Base-by-base conservation (phyloP, 1,284 basidiomycete species). In the Phellopilus nigrolimitatus region DNA sequence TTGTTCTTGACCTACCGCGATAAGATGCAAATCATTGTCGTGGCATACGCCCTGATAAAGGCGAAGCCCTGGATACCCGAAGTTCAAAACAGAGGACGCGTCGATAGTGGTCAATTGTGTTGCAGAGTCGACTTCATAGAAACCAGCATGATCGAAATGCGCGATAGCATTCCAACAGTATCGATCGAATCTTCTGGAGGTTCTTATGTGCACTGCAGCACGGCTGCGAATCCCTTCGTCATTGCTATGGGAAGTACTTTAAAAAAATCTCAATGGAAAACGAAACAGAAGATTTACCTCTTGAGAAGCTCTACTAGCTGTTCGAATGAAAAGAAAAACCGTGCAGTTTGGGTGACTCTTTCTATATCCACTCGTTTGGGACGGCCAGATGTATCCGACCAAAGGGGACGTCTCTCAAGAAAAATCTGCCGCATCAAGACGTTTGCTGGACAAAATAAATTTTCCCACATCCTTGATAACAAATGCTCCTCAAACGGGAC, bases 371-470 rank as follows among this genome's bases (percentile, higher is more conserved):
- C 15, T 17, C 42, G 28, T 31, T 43, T 43, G 12, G 27, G 9
- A 15, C 15, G 13, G 3, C 28, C 27, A 13, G 28, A 31, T 9
- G 10, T 7, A 15, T 7, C 21, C 28, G 27, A 28, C 42, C 42
- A 31, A 13, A 31, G 19, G 1, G 42, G 42, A 17, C 31, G 42
- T 31, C 42, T 6, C 21, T 44, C 42, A n/a, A 44, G 6, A 19
- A 31, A 17, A 44, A 44, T 31, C 28, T 44, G 42, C 31, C 42
- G 21, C n/a, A 21, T 12, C 28, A 44, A 15, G 12, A 44, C 12
- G 19, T 31, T 33, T 12, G 42, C 42, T 9, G 42, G 42, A 19
- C 42, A 44, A 19, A 44, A 17, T n/a, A 44, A 30, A 33, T 21
- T 4, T 13, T 21, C 15, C 42, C 42, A 44, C 22, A 44, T 30